Conservation (phyloP, 345 rosid species). For the Brassica carinata region DNA sequence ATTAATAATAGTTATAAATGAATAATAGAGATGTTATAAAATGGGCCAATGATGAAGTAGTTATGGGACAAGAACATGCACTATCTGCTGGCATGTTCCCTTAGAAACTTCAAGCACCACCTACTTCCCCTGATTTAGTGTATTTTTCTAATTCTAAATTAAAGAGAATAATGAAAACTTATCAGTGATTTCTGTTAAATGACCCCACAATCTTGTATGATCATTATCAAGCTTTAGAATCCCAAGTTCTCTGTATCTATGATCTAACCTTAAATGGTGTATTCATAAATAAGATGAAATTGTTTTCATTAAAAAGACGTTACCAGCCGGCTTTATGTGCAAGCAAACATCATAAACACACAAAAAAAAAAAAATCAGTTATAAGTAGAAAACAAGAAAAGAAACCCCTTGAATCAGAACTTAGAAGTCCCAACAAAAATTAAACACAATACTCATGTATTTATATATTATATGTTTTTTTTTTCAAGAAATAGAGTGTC, state of each 20-base stretch:
- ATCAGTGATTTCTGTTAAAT: slow-evolving; percentile 5
- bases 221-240: slow-evolving; percentile 29
- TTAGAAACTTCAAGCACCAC: slow-evolving; percentile 36
- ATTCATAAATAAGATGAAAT: slow-evolving; percentile 4
- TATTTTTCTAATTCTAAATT: neutral
- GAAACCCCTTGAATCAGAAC: slow-evolving; percentile 18
- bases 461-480: slow-evolving; percentile 20
- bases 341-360: neutral
- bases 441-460: neutral
- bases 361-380: slow-evolving; percentile 1
- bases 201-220: slow-evolving; percentile 36
- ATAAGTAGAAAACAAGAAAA: neutral
- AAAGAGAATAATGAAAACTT: neutral
- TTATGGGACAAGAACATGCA: slow-evolving; percentile 40
- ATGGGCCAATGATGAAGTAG: slow-evolving; percentile 43
- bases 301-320: neutral
- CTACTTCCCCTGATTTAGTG: slow-evolving; percentile 27
- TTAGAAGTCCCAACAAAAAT: slow-evolving; percentile 28
- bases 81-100: slow-evolving; percentile 38
- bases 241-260: slow-evolving; percentile 34
- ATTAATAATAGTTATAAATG: neutral
- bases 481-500: slow-evolving; percentile 87
- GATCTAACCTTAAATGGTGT: slow-evolving; percentile 7
- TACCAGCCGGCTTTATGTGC: slow-evolving; percentile 25
- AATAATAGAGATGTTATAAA: slow-evolving; percentile 30